A percentile compares a stretch with the other conserved stretches of the same genome.
Conservation (phyloP, 1,284 basidiomycete species). For the Ustanciosporium gigantosporum region DNA sequence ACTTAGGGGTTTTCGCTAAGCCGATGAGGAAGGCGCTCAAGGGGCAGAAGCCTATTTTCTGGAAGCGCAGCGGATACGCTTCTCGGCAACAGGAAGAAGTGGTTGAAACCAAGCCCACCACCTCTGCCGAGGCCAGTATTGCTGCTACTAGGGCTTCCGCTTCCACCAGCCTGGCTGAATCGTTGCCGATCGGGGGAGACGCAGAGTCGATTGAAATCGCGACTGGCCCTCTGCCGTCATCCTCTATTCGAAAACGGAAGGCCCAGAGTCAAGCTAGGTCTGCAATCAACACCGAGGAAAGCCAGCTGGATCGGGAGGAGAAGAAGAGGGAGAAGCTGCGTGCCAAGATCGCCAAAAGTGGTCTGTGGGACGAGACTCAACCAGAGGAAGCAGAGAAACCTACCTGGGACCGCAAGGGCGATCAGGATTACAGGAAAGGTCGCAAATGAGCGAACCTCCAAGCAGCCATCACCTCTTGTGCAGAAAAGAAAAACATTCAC, state of each 20-base stretch:
- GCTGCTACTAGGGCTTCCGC: slow-evolving; percentile 2
- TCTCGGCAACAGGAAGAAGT: slow-evolving; percentile 15
- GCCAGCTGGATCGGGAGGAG: slow-evolving; percentile 17
- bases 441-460: slow-evolving; percentile 20
- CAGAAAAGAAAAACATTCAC: too few relatives aligned
- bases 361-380: slow-evolving; percentile 55
- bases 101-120: slow-evolving; percentile 1
- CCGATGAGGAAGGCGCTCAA: slow-evolving; percentile 58
- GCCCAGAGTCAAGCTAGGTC: not conserved
- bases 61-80: slow-evolving; percentile 55
- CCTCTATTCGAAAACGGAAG: slow-evolving; percentile 27
- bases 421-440: slow-evolving; percentile 44
- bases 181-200: not conserved
- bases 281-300: not conserved
- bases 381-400: slow-evolving; percentile 46
- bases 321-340: slow-evolving; percentile 12
- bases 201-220: slow-evolving; percentile 28
- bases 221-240: slow-evolving; percentile 17
- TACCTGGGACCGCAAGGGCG: slow-evolving; percentile 51
- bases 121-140: not conserved
- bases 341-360: slow-evolving; percentile 31
- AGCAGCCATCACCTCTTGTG: too few relatives aligned
- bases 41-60: slow-evolving; percentile 59
- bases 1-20: slow-evolving; percentile 56
- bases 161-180: slow-evolving; percentile 1